Evolutionary conservation across 768 basidiomycete genomes (phyloP).

Genomic region (Tricholoma sp.): DNA sequence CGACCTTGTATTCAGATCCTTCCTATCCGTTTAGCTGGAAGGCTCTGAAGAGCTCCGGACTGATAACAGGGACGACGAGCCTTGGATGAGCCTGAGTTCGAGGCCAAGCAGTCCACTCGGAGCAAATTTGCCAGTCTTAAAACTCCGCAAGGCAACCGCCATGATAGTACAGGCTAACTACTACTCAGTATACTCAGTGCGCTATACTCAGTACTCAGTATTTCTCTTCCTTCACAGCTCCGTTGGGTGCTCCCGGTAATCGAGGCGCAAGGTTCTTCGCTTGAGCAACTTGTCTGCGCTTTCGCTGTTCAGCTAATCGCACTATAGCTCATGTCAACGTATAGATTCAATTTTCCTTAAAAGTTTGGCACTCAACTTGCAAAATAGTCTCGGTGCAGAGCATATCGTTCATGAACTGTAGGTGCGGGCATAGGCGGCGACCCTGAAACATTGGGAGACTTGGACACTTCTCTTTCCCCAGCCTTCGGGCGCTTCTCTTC

Average conservation of each 20-base stretch:
- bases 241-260: constrained; percentile 57
- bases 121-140: constrained; percentile 7
- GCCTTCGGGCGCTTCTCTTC: constrained; percentile 15
- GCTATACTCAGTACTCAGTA: too few species aligned
- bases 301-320: constrained; percentile 71
- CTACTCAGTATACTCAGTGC: too few species aligned
- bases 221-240: constrained; percentile 17
- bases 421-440: constrained; percentile 28
- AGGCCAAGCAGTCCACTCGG: neutral
- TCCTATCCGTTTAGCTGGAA: neutral
- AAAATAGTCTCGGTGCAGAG: constrained; percentile 81
- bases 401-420: constrained; percentile 69
- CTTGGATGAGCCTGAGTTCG: neutral
- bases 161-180: too few species aligned
- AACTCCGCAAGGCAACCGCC: neutral
- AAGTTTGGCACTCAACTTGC: constrained; percentile 32
- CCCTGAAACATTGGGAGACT: constrained; percentile 23
- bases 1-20: constrained; percentile 4
- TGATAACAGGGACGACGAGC: neutral
- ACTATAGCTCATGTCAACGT: constrained; percentile 32
- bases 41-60: neutral
- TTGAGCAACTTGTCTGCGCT: constrained; percentile 59
- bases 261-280: constrained; percentile 67
- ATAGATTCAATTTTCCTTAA: neutral
- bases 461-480: constrained; percentile 26